Conservation (phyloP, 768 basidiomycete genomes). For the Russula brevipes region DNA sequence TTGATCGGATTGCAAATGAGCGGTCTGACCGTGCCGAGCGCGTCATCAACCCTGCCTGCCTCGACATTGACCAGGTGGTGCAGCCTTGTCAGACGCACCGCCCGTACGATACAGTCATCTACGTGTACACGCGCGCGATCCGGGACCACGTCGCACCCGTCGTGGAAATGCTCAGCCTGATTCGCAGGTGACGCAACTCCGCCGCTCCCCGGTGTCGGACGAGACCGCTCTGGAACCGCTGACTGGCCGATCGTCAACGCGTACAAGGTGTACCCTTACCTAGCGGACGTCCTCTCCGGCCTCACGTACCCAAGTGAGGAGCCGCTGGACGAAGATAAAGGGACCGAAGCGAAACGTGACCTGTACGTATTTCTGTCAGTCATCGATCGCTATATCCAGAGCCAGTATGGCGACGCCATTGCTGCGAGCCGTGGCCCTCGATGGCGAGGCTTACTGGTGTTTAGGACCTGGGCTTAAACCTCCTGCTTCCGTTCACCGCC, state of each 20-base stretch:
- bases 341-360: constrained; percentile 59
- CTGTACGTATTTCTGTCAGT: too few species aligned
- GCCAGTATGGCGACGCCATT: too few species aligned
- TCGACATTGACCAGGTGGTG: constrained; percentile 94
- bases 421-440: too few species aligned
- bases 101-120: constrained; percentile 91
- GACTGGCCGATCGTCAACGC: constrained; percentile 71
- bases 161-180: constrained; percentile 74
- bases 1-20: constrained; percentile 69
- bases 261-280: constrained; percentile 88
- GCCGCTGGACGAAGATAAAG: constrained; percentile 59
- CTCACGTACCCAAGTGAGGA: constrained; percentile 83
- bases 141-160: constrained; percentile 86
- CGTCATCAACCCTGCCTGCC: constrained; percentile 79
- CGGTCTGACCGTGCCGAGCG: constrained; percentile 76
- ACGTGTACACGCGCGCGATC: constrained; percentile 86
- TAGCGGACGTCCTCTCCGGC: constrained; percentile 75
- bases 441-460: too few species aligned
- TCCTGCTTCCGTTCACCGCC: too few species aligned
- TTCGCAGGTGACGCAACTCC: constrained; percentile 61
- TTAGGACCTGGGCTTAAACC: too few species aligned
- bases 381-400: too few species aligned
- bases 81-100: constrained; percentile 73
- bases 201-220: constrained; percentile 31
- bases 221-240: constrained; percentile 48